A percentile compares a stretch with the other conserved stretches of the same genome.
Conservation (phyloP, 2,329 filamentous ascomycete species). For the Neofusicoccum parvum region DNA sequence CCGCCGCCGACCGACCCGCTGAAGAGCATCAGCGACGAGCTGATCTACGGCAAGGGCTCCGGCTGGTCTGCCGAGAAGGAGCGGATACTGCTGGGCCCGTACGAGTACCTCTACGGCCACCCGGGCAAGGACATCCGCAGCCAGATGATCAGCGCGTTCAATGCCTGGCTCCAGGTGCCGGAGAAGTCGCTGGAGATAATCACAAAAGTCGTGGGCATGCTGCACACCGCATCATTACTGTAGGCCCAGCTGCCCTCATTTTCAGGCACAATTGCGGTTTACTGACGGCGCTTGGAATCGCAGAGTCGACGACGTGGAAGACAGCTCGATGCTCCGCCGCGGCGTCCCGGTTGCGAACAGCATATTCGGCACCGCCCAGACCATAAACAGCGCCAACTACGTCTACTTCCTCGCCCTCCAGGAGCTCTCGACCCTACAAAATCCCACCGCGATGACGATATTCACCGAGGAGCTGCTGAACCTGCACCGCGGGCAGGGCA, state of each 20-base stretch:
- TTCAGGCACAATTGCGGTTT: neutral
- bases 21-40: slow-evolving; percentile 37
- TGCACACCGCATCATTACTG: slow-evolving; percentile 81
- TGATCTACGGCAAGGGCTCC: slow-evolving; percentile 44
- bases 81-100: slow-evolving; percentile 74
- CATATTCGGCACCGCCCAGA: slow-evolving; percentile 84
- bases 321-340: slow-evolving; percentile 73
- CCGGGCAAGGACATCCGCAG: slow-evolving; percentile 84
- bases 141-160: slow-evolving; percentile 79
- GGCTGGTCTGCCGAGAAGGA: slow-evolving; percentile 76
- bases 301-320: slow-evolving; percentile 81
- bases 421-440: slow-evolving; percentile 71
- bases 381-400: slow-evolving; percentile 89
- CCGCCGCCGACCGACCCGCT: slow-evolving; percentile 30
- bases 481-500: slow-evolving; percentile 83
- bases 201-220: slow-evolving; percentile 78
- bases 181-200: slow-evolving; percentile 70
- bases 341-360: slow-evolving; percentile 80
- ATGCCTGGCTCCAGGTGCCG: slow-evolving; percentile 77
- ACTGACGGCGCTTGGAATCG: slow-evolving; percentile 19
- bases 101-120: slow-evolving; percentile 75
- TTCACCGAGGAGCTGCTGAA: slow-evolving; percentile 84
- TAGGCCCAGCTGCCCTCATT: slow-evolving; percentile 27
- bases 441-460: slow-evolving; percentile 65
- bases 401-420: slow-evolving; percentile 80